Conservation (phyloP, 2,329 filamentous ascomycete genomes). For the Diplodia scrobiculata region DNA sequence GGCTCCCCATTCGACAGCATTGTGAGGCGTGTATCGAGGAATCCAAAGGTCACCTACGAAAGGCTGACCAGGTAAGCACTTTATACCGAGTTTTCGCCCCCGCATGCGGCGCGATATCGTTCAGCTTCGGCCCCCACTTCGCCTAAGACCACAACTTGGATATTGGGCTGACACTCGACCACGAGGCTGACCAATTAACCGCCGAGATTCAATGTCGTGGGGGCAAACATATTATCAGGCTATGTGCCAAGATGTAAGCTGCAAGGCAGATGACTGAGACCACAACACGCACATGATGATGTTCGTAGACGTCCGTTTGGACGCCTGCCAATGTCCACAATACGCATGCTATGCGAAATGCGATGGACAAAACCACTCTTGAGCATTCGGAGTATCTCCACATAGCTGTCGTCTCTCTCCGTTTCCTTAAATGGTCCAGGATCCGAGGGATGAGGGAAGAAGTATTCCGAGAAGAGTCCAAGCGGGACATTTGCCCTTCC, state of each 20-base stretch:
- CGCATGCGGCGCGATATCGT: background rate
- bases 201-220: too few relatives aligned
- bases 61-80: background rate
- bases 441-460: background rate
- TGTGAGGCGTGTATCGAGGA: background rate
- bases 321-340: too few relatives aligned
- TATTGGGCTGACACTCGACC: background rate
- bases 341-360: background rate
- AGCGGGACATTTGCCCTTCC: too few relatives aligned
- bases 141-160: background rate
- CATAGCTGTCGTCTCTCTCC: background rate
- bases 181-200: background rate
- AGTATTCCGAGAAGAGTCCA: background rate
- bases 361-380: too few relatives aligned
- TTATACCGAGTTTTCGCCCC: too few relatives aligned
- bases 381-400: background rate
- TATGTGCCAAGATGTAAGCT: too few relatives aligned
- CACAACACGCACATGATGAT: too few relatives aligned
- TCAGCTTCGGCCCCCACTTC: background rate
- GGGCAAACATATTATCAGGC: background rate
- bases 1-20: background rate
- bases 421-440: background rate
- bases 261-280: too few relatives aligned
- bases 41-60: background rate
- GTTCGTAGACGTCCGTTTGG: background rate